phyloP scores from a whole-genome alignment of 2,329 filamentous ascomycete genomes.

The Cladophialophora yegresii region DNA sequence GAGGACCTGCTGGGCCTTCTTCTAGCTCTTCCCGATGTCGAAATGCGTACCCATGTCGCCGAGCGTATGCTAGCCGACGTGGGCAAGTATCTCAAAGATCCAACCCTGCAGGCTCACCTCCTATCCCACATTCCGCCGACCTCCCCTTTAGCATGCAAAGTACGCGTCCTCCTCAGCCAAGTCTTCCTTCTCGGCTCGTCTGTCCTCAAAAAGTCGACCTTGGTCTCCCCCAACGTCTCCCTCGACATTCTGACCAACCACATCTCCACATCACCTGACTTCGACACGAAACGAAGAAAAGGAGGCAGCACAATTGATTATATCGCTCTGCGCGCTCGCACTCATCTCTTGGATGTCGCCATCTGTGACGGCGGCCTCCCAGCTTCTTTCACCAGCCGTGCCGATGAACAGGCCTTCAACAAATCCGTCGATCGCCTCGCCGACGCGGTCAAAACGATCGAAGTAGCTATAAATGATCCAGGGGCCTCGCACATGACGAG shows the following conservation, averaged over 20 bases:
- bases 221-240: constrained; percentile 10
- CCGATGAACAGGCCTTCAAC: constrained; percentile 63
- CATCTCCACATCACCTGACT: constrained; percentile 31
- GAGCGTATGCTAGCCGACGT: constrained; percentile 32
- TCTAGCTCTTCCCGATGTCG: constrained; percentile 25
- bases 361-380: constrained; percentile 63
- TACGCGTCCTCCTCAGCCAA: constrained; percentile 46
- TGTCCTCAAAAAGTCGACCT: neutral
- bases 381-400: constrained; percentile 36
- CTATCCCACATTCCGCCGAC: constrained; percentile 46
- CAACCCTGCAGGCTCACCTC: constrained; percentile 45
- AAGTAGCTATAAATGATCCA: constrained; percentile 68
- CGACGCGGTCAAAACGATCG: constrained; percentile 58
- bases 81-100: constrained; percentile 40
- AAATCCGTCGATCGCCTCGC: constrained; percentile 68
- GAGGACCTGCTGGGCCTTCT: constrained; percentile 29
- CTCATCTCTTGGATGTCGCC: constrained; percentile 71
- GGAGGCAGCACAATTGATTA: constrained; percentile 56
- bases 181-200: constrained; percentile 33
- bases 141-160: constrained; percentile 42
- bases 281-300: constrained; percentile 26
- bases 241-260: constrained; percentile 29
- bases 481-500: constrained; percentile 71
- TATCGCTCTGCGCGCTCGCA: constrained; percentile 63
- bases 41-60: constrained; percentile 23